A percentile compares a stretch with the other conserved stretches of the same genome.
Conservation (phyloP, 495 filamentous ascomycete species). For the Talaromyces thailandensis region DNA sequence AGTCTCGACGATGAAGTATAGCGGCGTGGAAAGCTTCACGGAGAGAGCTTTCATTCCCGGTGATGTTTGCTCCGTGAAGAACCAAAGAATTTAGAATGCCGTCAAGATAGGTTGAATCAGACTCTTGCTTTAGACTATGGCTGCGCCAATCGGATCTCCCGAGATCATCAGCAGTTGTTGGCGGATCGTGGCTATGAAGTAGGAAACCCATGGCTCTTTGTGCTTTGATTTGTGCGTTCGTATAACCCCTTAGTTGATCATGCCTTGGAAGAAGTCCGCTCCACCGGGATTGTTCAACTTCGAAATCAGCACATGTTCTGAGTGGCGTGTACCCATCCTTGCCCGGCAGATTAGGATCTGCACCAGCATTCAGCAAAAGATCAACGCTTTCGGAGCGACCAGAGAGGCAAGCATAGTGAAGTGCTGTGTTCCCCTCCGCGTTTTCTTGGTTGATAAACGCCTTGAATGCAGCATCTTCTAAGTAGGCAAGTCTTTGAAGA, state of each 20-base stretch:
- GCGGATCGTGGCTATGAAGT: neutral
- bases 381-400: conserved; percentile 13
- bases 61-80: neutral
- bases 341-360: conserved; percentile 6
- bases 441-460: conserved; percentile 10
- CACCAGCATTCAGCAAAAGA: conserved; percentile 11
- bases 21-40: conserved; percentile 4
- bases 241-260: neutral
- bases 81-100: conserved; percentile 5
- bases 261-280: neutral
- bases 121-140: neutral
- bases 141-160: neutral
- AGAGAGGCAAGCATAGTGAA: conserved; percentile 15
- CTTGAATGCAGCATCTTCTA: neutral
- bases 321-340: conserved; percentile 4
- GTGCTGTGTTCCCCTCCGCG: conserved; percentile 8
- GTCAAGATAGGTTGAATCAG: conserved; percentile 5
- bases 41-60: neutral
- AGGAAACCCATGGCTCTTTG: neutral
- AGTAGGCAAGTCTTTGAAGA: neutral
- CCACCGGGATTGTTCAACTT: conserved; percentile 1
- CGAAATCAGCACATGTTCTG: conserved; percentile 1
- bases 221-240: conserved; percentile 1
- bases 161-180: conserved; percentile 1
- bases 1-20: conserved; percentile 5